Base-by-base conservation (phyloP, 495 filamentous ascomycete genomes). In the Penicillium lividum region DNA sequence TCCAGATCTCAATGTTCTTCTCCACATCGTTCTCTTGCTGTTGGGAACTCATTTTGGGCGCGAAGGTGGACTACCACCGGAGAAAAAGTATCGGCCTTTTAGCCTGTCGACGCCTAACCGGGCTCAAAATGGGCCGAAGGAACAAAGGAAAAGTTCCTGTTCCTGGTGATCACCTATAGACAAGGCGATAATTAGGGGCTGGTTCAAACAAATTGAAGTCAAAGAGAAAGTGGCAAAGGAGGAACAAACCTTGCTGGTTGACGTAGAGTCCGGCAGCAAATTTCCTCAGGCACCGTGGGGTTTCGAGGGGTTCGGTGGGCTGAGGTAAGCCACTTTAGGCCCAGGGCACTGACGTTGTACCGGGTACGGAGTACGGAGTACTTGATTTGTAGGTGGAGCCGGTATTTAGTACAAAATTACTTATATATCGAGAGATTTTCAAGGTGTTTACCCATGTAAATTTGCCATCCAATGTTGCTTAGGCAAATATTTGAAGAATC, bases 1-100 rank as follows among this genome's bases (percentile, higher is more conserved):
- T 89, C 86, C 86, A 88, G 76, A 89, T 83, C 68, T 84, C 80
- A 57, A 95, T 92, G 73, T 98, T 98, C 84, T 97, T 97, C 81
- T 98, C 94, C 44, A 92, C 93, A 73, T 98, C 95, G 78, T 87
- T 93, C 61, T 84, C 84, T 77, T 93, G 86, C 70, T 88, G 81
- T 70, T 89, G 80, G 74, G 91, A 84, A 80, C 90, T 94, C 93
- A 97, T 97, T 68, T 74, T 94, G 85, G 82, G 74, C 73, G 66
- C 71, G 59, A 72, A 68, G 56, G 61, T 65, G 65, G 56, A 56
- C 66, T 54, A 53, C 60, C 64, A 70, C 72, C 70, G 70, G 57
- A 42, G 65, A 61, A 40, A 69, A 60, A 63, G 53, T 52, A 57
- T 28, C 52, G 62, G 59, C 63, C 62, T 62, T 22, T 36, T 61